A percentile compares a stretch with the other conserved stretches of the same genome.
These are phyloP conservation scores for Sporothrix inflata DNA, from an alignment of 2,329 filamentous ascomycete species.

Conservation along the genomic window DNA sequence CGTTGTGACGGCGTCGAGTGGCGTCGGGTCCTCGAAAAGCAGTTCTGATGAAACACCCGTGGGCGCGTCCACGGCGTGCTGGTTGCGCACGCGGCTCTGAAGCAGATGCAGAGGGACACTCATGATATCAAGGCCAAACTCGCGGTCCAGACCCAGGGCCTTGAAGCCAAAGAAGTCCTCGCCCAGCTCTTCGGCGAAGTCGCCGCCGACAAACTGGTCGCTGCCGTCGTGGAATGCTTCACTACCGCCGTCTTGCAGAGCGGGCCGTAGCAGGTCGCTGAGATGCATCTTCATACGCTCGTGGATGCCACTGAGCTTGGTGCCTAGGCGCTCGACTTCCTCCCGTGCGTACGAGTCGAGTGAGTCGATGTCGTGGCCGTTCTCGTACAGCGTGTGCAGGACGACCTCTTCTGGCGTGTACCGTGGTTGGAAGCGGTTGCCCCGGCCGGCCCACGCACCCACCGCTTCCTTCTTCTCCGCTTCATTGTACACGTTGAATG, in stretches of 20 bases:
- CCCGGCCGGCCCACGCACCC: conserved; percentile 45
- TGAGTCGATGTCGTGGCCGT: conserved; percentile 78
- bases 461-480: conserved; percentile 71
- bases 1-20: conserved; percentile 76
- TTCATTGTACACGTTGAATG: conserved; percentile 81
- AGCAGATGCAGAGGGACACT: conserved; percentile 93
- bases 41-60: conserved; percentile 61
- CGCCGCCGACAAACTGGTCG: conserved; percentile 93
- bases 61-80: conserved; percentile 75
- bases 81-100: conserved; percentile 84
- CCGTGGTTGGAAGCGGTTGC: conserved; percentile 59
- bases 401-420: conserved; percentile 85
- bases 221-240: conserved; percentile 97
- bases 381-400: conserved; percentile 81
- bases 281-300: conserved; percentile 94
- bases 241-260: conserved; percentile 75
- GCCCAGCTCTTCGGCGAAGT: conserved; percentile 96
- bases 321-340: conserved; percentile 83
- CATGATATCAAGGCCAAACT: conserved; percentile 84
- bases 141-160: conserved; percentile 86
- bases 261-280: conserved; percentile 89
- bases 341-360: conserved; percentile 89
- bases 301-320: conserved; percentile 81
- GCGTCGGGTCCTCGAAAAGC: conserved; percentile 68
- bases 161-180: conserved; percentile 99